A percentile compares a stretch with the other conserved stretches of the same genome.
Conservation (phyloP, 352 stramenopile species). For the Phytophthora boehmeriae region DNA sequence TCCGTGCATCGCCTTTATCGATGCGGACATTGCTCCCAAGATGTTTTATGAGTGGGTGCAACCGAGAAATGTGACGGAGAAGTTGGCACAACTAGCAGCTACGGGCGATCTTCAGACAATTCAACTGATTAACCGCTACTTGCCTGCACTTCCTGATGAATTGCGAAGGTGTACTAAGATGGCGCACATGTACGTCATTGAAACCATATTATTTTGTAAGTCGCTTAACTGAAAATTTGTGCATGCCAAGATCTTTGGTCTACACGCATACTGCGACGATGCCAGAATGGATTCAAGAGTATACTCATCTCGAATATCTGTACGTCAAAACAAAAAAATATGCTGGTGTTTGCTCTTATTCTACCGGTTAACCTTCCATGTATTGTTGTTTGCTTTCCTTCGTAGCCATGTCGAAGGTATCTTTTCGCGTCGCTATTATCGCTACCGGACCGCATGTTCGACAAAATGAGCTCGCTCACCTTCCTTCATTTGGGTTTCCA, state of each 20-base stretch:
- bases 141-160: conserved; percentile 28
- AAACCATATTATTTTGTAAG: background rate
- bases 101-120: conserved; percentile 33
- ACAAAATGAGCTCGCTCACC: conserved; percentile 32
- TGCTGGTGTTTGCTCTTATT: background rate
- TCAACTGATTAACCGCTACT: conserved; percentile 30
- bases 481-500: conserved; percentile 30
- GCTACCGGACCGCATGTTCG: conserved; percentile 28
- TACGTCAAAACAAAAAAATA: conserved; percentile 5
- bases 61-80: conserved; percentile 26
- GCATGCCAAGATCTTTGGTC: conserved; percentile 28
- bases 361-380: too few species aligned
- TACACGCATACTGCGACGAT: conserved; percentile 33
- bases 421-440: background rate
- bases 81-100: conserved; percentile 20
- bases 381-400: too few species aligned
- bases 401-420: conserved; percentile 19
- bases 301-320: conserved; percentile 37
- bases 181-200: conserved; percentile 32
- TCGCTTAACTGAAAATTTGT: background rate
- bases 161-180: conserved; percentile 28
- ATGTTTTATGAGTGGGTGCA: conserved; percentile 36
- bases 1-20: conserved; percentile 44
- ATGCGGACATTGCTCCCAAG: conserved; percentile 11
- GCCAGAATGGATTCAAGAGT: conserved; percentile 29